Base-by-base conservation (phyloP, 306 rosid species). In the Acacia confusa region DNA sequence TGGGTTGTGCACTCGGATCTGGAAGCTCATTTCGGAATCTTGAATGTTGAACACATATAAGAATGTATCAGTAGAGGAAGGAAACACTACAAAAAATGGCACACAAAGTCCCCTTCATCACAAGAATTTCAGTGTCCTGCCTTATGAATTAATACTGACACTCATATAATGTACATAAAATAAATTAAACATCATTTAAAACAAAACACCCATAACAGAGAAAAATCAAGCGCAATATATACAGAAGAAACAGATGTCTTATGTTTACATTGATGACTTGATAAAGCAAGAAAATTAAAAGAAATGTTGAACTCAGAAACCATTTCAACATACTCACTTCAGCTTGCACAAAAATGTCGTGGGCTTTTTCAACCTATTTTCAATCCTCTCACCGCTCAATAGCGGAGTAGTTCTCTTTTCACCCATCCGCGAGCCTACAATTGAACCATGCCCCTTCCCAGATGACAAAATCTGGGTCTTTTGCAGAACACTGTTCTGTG, bases 21-120 rank as follows among this genome's bases (percentile, higher is more conserved):
- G 98, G 99, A 81, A 95, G 99, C 80, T 95, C 99, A 84, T 93
- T 95, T 69, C 99, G 97, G 82, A 95, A 95, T 74, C 99, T 95
- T 79, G 34, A 78, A 81, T 67, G 50, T 32, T 79, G 83, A 85
- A 78, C 7, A 79, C 27, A 85, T 74, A 73, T 67, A 63, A 52
- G 48, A 84, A 57, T 40, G 71, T 67, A 72, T 88, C 85, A 89
- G 86, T 50, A 65, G 3, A 13, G 67, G 82, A 79, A 79, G 76
- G 58, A 69, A 75, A 66, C 12, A 80, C 22, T 32, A 67, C 32
- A 72, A 47, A 50, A 80, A 20, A 50, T 24, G 69, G 71, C 12
- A 43, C 15, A 77, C 15, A 48, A 79, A 71, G 74, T 57, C 16
- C 32, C 16, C 24, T 13, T 53, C 74, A 74, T 64, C 45, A 77